Evolutionary conservation across 169 alveolate genomes (phyloP).

Genomic region (Plasmodium relictum): DNA sequence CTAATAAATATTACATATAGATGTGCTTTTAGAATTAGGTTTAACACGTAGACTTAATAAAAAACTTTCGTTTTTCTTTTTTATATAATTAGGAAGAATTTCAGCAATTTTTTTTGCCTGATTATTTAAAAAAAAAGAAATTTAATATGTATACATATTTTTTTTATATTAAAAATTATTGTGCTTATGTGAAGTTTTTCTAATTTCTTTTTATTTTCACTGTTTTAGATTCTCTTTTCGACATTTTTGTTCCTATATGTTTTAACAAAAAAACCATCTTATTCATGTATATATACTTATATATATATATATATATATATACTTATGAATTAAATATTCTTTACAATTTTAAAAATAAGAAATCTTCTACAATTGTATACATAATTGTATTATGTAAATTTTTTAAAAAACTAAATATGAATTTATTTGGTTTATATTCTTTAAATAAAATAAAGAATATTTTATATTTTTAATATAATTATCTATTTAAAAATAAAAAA

Average conservation of each 20-base stretch:
- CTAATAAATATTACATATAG: constrained; percentile 45
- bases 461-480: no score
- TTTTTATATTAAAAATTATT: constrained; percentile 7
- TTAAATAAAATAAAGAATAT: no score
- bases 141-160: constrained; percentile 8
- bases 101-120: constrained; percentile 44
- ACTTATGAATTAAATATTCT: no score
- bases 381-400: no score
- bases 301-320: no score
- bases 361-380: no score
- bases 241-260: constrained; percentile 45
- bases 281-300: constrained; percentile 5
- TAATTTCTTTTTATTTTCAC: constrained; percentile 25
- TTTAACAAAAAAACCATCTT: constrained; percentile 36
- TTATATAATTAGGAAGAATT: constrained; percentile 55
- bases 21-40: constrained; percentile 61
- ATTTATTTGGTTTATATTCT: no score
- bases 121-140: constrained; percentile 1
- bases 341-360: no score
- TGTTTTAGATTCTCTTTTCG: constrained; percentile 39
- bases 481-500: no score
- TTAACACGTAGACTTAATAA: constrained; percentile 69
- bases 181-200: not conserved
- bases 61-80: constrained; percentile 58
- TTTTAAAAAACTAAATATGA: no score